Percentiles rank a stretch among this genome's conserved stretches.
Evolutionary conservation across 1,139 yeast species (phyloP).

Genomic region (Yarrowia galli): DNA sequence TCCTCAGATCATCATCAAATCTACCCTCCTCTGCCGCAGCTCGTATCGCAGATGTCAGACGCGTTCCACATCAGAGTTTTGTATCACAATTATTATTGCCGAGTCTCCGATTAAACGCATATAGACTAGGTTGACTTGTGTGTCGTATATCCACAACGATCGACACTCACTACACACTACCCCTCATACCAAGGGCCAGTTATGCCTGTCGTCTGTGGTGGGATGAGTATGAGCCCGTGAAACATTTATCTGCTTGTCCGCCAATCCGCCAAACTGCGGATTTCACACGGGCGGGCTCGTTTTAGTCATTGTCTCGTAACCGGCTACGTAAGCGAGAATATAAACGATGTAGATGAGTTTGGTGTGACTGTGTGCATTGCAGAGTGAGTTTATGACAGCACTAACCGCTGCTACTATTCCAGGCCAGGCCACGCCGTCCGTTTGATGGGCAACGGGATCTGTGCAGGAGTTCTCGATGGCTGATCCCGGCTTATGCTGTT

Average conservation of each 20-base stretch:
- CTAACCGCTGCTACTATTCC: no score
- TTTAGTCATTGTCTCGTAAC: background rate
- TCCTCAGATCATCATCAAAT: no score
- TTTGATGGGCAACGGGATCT: background rate
- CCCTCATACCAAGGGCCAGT: conserved; percentile 18
- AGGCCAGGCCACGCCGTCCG: no score
- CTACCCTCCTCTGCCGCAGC: background rate
- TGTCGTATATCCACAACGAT: conserved; percentile 34
- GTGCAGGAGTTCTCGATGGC: background rate
- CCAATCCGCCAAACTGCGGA: no score
- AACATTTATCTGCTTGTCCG: background rate
- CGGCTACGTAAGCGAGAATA: background rate
- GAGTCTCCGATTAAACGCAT: conserved; percentile 35
- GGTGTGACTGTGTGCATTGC: background rate
- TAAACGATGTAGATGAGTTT: background rate
- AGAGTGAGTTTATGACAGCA: background rate
- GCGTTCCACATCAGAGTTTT: conserved; percentile 16
- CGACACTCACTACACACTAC: conserved; percentile 24
- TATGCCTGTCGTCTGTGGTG: background rate
- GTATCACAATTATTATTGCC: conserved; percentile 23
- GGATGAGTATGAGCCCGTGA: conserved; percentile 11
- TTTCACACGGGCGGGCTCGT: no score
- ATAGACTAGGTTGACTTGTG: conserved; percentile 15
- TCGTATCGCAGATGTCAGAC: background rate
- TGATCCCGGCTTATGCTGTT: background rate